These are phyloP conservation scores for Annulohypoxylon truncatum DNA, from an alignment of 2,329 filamentous ascomycete species.

Conservation along the genomic window DNA sequence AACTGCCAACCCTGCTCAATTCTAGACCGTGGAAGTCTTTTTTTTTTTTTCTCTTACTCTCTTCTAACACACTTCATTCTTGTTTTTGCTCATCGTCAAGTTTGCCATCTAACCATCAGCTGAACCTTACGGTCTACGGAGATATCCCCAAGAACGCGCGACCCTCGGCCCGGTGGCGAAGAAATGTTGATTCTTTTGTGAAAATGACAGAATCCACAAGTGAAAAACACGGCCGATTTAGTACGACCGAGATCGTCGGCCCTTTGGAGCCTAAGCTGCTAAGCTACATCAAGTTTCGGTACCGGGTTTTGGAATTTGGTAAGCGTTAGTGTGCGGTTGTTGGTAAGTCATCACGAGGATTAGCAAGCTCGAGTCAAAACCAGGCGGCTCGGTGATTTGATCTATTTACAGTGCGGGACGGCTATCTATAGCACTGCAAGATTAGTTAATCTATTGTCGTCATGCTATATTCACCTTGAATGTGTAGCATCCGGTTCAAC, in stretches of 20 bases:
- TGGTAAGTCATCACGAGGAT: conserved; percentile 28
- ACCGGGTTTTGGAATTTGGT: conserved; percentile 19
- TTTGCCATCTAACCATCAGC: conserved; percentile 2
- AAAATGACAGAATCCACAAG: conserved; percentile 17
- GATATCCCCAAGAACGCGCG: conserved; percentile 2
- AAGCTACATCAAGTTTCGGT: conserved; percentile 19
- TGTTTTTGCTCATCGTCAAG: conserved; percentile 16
- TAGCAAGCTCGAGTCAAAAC: conserved; percentile 3
- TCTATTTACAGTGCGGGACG: conserved; percentile 12
- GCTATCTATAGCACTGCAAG: not conserved
- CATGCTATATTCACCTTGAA: conserved; percentile 25
- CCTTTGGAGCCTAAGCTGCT: conserved; percentile 22
- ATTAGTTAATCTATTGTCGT: conserved; percentile 32
- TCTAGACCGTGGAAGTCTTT: conserved; percentile 33
- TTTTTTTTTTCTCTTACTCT: not conserved
- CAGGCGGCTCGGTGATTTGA: conserved; percentile 20
- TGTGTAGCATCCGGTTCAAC: conserved; percentile 9
- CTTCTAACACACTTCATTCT: not conserved
- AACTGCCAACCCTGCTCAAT: conserved; percentile 27
- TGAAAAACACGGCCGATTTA: conserved; percentile 33
- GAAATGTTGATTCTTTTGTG: conserved; percentile 2
- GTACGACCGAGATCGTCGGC: conserved; percentile 40
- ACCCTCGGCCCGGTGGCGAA: conserved; percentile 17
- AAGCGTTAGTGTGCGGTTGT: conserved; percentile 29
- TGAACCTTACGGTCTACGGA: conserved; percentile 24